Evolutionary conservation across 164 flowering plant genomes (phyloP).

Genomic region (Nymphaea thermarum): DNA sequence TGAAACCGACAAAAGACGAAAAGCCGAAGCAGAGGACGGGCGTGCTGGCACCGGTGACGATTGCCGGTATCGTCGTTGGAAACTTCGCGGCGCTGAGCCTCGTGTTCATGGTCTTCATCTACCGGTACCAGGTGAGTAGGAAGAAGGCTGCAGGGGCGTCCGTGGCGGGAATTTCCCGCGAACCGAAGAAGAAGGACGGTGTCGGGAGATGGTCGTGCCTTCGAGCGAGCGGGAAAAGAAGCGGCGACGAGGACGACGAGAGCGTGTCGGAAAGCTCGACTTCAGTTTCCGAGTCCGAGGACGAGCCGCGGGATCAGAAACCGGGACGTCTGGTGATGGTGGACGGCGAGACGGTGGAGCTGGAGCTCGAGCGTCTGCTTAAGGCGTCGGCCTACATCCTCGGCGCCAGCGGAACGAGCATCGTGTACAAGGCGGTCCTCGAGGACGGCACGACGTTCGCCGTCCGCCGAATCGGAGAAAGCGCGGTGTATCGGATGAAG

Average conservation of each 20-base stretch:
- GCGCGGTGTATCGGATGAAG: conserved; percentile 47
- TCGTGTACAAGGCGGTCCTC: conserved; percentile 86
- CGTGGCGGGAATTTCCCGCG: neutral
- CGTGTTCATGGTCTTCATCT: conserved; percentile 4
- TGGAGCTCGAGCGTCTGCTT: conserved; percentile 72
- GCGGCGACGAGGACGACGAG: conserved; percentile 2
- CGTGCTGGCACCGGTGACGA: conserved; percentile 6
- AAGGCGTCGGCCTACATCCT: conserved; percentile 90
- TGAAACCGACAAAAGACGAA: neutral
- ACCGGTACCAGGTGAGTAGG: conserved; percentile 6
- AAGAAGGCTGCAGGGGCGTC: conserved; percentile 1
- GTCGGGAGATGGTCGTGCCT: neutral
- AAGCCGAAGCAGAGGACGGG: neutral
- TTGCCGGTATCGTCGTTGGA: conserved; percentile 10
- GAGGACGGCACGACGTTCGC: conserved; percentile 61
- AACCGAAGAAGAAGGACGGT: neutral
- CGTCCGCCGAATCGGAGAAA: conserved; percentile 67
- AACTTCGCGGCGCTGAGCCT: conserved; percentile 8
- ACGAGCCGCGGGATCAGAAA: neutral
- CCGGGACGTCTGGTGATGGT: conserved; percentile 9
- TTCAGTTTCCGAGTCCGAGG: neutral
- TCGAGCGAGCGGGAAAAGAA: neutral
- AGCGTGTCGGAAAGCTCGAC: neutral
- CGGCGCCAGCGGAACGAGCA: conserved; percentile 83
- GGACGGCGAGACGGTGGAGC: conserved; percentile 33